A percentile compares a stretch with the other conserved stretches of the same genome.
Evolutionary conservation across 805 yeast species (phyloP).

Genomic region (Candida taoyuanica): DNA sequence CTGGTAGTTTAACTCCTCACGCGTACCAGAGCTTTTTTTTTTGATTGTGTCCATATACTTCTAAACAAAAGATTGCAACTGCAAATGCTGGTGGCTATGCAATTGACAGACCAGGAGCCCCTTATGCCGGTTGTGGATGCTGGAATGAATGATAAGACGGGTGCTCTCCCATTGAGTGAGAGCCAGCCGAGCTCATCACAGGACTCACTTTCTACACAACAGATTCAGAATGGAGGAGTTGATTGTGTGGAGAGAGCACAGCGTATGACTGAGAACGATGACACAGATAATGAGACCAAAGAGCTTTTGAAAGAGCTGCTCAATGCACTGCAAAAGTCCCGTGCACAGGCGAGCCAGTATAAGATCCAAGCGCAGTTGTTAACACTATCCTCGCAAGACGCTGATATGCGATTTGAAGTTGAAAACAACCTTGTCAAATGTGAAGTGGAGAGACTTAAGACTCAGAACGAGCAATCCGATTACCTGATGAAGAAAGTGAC

Average conservation of each 20-base stretch:
- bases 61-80: too few relatives aligned
- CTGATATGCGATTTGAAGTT: constrained; percentile 42
- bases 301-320: constrained; percentile 20
- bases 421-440: constrained; percentile 41
- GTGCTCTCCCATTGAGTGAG: too few relatives aligned
- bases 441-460: constrained; percentile 40
- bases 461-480: constrained; percentile 29
- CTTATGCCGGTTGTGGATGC: too few relatives aligned
- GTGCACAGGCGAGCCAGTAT: constrained; percentile 30
- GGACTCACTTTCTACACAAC: neutral
- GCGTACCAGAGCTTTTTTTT: too few relatives aligned
- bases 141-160: too few relatives aligned
- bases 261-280: neutral
- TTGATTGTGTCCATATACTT: too few relatives aligned
- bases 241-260: neutral
- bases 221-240: too few relatives aligned
- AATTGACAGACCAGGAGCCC: too few relatives aligned
- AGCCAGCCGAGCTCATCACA: neutral
- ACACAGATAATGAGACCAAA: constrained; percentile 7
- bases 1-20: too few relatives aligned
- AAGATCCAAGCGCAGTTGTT: constrained; percentile 37
- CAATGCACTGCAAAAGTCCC: constrained; percentile 22
- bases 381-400: constrained; percentile 39
- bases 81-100: too few relatives aligned
- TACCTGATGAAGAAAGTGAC: constrained; percentile 35